Percentiles rank a stretch among this genome's conserved stretches.
Evolutionary conservation across 305 asterid species (phyloP).

Genomic region (Fraxinus xanthoxyloides): DNA sequence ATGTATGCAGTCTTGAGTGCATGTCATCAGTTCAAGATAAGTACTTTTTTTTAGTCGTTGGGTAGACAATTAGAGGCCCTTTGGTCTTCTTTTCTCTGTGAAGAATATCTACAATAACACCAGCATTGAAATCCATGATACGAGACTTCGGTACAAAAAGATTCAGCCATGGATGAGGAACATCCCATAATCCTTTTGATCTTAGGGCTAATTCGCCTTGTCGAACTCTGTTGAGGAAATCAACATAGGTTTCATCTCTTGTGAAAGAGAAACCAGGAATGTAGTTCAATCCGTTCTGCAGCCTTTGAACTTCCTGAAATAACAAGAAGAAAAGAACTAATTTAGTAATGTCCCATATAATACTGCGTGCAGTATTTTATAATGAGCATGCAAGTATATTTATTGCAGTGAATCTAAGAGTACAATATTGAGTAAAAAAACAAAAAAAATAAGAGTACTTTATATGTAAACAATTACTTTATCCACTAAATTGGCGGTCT

Average conservation of each 20-base stretch:
- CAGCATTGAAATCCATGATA: constrained; percentile 47
- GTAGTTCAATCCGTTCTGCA: constrained; percentile 23
- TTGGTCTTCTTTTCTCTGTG: constrained; percentile 33
- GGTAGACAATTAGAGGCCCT: constrained; percentile 56
- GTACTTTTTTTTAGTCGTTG: constrained; percentile 48
- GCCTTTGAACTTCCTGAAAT: constrained; percentile 23
- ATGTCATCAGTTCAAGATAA: neutral
- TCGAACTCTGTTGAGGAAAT: constrained; percentile 40
- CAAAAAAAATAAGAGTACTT: no score
- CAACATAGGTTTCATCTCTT: constrained; percentile 26
- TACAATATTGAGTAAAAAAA: no score
- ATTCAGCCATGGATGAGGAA: constrained; percentile 72
- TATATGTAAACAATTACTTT: constrained; percentile 22
- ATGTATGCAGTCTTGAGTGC: neutral
- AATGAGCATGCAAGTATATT: no score
- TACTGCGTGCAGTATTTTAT: no score
- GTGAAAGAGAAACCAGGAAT: constrained; percentile 28
- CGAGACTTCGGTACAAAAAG: constrained; percentile 59
- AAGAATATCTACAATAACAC: constrained; percentile 44
- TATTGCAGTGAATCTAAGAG: no score
- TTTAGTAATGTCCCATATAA: no score
- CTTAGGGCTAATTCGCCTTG: constrained; percentile 32
- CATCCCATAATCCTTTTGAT: neutral
- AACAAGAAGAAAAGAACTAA: no score
- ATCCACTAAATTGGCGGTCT: constrained; percentile 11